phyloP scores from a whole-genome alignment of 2,329 filamentous ascomycete genomes.

The Botrytis fabae region DNA sequence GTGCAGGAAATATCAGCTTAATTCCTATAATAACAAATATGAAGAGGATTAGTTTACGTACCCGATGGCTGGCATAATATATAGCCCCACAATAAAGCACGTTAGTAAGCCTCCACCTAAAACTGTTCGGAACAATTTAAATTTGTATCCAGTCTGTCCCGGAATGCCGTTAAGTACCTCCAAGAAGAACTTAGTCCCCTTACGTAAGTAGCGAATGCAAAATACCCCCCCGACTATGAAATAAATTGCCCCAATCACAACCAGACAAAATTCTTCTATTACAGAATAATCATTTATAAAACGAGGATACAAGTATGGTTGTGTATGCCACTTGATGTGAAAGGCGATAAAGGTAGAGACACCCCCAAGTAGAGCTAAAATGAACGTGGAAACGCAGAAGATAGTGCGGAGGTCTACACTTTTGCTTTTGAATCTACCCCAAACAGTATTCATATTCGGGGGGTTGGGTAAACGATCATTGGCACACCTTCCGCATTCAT shows the following conservation, averaged over 20 bases:
- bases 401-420: not conserved
- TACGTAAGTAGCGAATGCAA: not conserved
- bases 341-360: not conserved
- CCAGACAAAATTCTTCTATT: not conserved
- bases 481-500: conserved; percentile 22
- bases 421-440: conserved; percentile 18
- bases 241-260: not conserved
- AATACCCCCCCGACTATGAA: rapidly evolving
- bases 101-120: not conserved
- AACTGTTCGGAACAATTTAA: not conserved
- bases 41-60: conserved; percentile 15
- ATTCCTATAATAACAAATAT: not conserved
- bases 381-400: not conserved
- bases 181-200: not conserved
- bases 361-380: not conserved
- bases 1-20: not conserved
- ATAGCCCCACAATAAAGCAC: not conserved
- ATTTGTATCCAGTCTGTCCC: not conserved
- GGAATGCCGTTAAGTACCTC: not conserved
- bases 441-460: conserved; percentile 5
- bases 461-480: not conserved
- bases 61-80: conserved; percentile 18
- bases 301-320: conserved; percentile 25
- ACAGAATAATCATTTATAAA: not conserved
- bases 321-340: conserved; percentile 20